Evolutionary conservation across 2,329 filamentous ascomycete genomes (phyloP).

Genomic region (Colletotrichum siamense): DNA sequence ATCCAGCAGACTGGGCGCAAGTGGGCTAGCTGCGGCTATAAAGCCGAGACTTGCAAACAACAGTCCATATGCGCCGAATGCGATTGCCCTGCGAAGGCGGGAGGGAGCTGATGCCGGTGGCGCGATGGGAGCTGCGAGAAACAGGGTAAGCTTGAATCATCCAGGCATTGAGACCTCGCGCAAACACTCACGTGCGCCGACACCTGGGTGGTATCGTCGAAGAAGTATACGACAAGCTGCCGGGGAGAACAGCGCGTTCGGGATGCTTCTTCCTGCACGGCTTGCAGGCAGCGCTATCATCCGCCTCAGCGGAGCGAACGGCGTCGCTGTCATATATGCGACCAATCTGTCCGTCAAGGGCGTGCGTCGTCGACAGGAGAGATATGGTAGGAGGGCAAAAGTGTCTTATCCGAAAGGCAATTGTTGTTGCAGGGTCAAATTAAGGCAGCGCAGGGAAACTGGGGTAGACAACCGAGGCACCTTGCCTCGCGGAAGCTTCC

Average conservation of each 20-base stretch:
- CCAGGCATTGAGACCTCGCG: not conserved
- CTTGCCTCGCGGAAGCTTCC: not conserved
- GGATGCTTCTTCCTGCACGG: not conserved
- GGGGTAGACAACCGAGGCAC: not conserved
- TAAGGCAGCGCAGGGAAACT: not conserved
- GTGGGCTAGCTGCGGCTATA: conserved; percentile 60
- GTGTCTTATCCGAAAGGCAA: not conserved
- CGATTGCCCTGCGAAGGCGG: conserved; percentile 6
- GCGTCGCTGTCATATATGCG: not conserved
- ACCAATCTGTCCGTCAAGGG: not conserved
- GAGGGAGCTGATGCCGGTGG: not conserved
- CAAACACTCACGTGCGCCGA: not conserved
- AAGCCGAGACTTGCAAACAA: conserved; percentile 58
- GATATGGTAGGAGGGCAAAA: not conserved
- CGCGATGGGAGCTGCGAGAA: not conserved
- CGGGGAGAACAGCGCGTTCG: not conserved
- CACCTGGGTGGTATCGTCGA: conserved; percentile 1
- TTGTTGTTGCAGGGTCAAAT: not conserved
- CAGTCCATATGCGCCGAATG: conserved; percentile 29
- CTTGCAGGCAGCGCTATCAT: not conserved
- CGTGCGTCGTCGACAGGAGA: not conserved
- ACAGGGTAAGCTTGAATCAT: not conserved
- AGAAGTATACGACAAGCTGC: not conserved
- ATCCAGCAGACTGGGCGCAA: conserved; percentile 38
- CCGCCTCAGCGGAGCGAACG: not conserved